Evolutionary conservation across 441 rosid genomes (phyloP).

Genomic region (Aquilaria agallochum): DNA sequence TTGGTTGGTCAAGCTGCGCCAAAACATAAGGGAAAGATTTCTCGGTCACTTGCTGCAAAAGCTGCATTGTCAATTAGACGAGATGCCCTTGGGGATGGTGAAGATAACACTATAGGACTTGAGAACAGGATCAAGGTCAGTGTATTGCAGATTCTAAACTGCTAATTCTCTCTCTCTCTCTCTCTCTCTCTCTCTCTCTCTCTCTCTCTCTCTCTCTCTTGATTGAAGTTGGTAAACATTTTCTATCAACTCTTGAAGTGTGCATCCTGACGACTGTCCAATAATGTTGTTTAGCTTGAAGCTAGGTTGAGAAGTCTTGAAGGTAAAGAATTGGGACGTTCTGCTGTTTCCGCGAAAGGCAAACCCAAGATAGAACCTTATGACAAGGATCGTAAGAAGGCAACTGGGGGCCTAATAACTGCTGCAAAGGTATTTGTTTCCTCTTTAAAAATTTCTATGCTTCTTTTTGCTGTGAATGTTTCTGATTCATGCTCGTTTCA

Average conservation of each 20-base stretch:
- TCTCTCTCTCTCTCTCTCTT: no score
- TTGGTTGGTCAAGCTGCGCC: conserved; percentile 89
- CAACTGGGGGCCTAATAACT: conserved; percentile 61
- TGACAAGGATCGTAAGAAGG: conserved; percentile 74
- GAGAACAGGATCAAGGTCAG: conserved; percentile 77
- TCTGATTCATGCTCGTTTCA: conserved; percentile 19
- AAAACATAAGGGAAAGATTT: conserved; percentile 81
- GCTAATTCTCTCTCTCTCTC: not conserved
- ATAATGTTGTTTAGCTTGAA: conserved; percentile 51
- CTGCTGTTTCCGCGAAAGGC: conserved; percentile 87
- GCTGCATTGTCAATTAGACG: conserved; percentile 69
- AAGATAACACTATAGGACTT: conserved; percentile 77
- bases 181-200: not conserved
- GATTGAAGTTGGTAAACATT: no score
- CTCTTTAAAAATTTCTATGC: not conserved
- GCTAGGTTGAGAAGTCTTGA: conserved; percentile 75
- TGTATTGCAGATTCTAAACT: no score
- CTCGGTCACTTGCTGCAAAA: conserved; percentile 90
- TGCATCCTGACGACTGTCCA: conserved; percentile 1
- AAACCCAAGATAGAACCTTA: conserved; percentile 87
- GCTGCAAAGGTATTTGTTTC: conserved; percentile 60
- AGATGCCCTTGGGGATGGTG: conserved; percentile 85
- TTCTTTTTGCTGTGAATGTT: not conserved
- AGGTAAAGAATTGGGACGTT: conserved; percentile 67
- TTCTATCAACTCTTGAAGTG: not conserved